These are phyloP conservation scores for Cadophora sp. DNA, from an alignment of 2,329 filamentous ascomycete genomes.

Conservation along the genomic window DNA sequence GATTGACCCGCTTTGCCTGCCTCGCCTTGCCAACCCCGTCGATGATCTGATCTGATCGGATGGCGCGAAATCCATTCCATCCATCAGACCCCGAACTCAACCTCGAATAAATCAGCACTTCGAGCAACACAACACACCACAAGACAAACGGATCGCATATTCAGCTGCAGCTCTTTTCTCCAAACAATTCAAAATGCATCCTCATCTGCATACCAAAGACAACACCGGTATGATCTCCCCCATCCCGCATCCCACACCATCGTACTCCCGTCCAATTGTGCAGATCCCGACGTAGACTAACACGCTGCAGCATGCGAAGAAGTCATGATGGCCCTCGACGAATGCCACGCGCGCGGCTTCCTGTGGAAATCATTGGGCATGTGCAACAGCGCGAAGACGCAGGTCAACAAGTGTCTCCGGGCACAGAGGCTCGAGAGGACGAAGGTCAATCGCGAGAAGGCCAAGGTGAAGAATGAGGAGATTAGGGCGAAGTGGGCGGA, in stretches of 20 bases:
- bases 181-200: slow-evolving; percentile 76
- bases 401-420: slow-evolving; percentile 85
- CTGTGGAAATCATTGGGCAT: slow-evolving; percentile 88
- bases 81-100: slow-evolving; percentile 12
- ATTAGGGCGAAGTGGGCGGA: slow-evolving; percentile 82
- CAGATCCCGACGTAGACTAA: neutral
- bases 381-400: slow-evolving; percentile 85
- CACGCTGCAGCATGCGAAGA: slow-evolving; percentile 81
- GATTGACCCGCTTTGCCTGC: slow-evolving; percentile 23
- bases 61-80: slow-evolving; percentile 20
- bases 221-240: slow-evolving; percentile 72
- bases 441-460: slow-evolving; percentile 73
- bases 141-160: neutral
- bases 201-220: slow-evolving; percentile 92
- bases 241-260: neutral
- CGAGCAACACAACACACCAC: slow-evolving; percentile 4
- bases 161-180: neutral
- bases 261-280: neutral
- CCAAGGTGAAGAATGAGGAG: slow-evolving; percentile 73
- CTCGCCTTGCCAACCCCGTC: slow-evolving; percentile 6
- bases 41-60: slow-evolving; percentile 10
- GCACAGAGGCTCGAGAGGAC: slow-evolving; percentile 82
- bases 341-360: slow-evolving; percentile 93
- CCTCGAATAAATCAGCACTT: slow-evolving; percentile 21
- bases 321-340: slow-evolving; percentile 90